Conservation (phyloP, 208 protist genomes). For the Crithidia acanthocephali region DNA sequence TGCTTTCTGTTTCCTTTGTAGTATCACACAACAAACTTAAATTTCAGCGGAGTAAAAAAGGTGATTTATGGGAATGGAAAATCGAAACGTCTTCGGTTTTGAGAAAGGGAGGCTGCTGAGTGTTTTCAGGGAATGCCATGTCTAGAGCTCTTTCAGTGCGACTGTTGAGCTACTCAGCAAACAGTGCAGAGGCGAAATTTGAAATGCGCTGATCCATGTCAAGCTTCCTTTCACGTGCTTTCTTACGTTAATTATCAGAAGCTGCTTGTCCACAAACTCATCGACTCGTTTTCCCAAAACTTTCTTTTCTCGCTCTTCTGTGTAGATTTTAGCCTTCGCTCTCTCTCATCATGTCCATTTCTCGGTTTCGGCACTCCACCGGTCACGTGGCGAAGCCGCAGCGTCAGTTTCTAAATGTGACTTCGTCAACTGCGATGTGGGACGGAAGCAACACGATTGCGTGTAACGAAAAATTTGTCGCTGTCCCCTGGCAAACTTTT, state of each 20-base stretch:
- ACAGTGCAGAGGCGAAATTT: too few relatives aligned
- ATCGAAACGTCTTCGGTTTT: neutral
- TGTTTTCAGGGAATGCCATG: too few relatives aligned
- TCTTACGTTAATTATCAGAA: too few relatives aligned
- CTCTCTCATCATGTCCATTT: slow-evolving; percentile 50
- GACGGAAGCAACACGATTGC: slow-evolving; percentile 74
- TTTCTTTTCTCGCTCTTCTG: neutral
- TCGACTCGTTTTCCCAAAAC: neutral
- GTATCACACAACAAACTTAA: slow-evolving; percentile 9
- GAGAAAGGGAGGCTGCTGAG: neutral
- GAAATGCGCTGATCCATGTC: too few relatives aligned
- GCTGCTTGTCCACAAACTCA: too few relatives aligned
- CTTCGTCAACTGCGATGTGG: slow-evolving; percentile 55
- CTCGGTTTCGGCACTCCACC: slow-evolving; percentile 69
- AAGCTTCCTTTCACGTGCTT: too few relatives aligned
- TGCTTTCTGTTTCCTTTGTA: slow-evolving; percentile 20
- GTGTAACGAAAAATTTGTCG: slow-evolving; percentile 70
- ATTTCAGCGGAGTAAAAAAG: neutral
- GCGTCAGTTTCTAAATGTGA: slow-evolving; percentile 37
- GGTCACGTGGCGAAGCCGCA: slow-evolving; percentile 43
- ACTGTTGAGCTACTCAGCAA: too few relatives aligned
- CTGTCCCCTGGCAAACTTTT: slow-evolving; percentile 55
- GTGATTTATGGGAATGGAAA: neutral
- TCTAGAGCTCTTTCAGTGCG: too few relatives aligned
- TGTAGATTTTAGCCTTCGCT: neutral